Evolutionary conservation across 1,284 basidiomycete species (phyloP).

Genomic region (Leccinum griseonigrum): DNA sequence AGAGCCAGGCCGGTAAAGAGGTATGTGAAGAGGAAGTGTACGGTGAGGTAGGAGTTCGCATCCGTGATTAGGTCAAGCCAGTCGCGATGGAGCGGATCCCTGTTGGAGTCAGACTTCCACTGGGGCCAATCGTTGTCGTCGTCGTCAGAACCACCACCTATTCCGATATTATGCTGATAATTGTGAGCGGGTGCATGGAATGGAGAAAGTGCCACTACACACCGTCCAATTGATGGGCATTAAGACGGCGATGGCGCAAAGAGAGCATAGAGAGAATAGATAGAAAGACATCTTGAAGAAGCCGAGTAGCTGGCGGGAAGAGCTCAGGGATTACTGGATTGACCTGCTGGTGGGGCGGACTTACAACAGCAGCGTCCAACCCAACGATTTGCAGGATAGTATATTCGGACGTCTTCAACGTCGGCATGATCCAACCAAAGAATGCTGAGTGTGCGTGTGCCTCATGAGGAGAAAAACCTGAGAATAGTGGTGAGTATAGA

Average conservation of each 20-base stretch:
- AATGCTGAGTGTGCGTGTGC: conserved; percentile 81
- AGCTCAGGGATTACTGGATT: not conserved
- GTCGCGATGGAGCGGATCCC: conserved; percentile 44
- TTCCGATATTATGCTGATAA: conserved; percentile 69
- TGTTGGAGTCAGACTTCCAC: conserved; percentile 26
- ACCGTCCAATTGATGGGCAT: conserved; percentile 92
- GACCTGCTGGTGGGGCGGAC: conserved; percentile 24
- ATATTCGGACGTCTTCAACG: conserved; percentile 86
- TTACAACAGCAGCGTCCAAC: conserved; percentile 89
- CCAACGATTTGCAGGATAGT: conserved; percentile 97
- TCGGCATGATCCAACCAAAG: conserved; percentile 96
- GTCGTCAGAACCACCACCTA: conserved; percentile 56
- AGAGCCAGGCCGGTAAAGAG: conserved; percentile 87
- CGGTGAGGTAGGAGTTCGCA: conserved; percentile 80
- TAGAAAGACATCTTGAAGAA: conserved; percentile 96
- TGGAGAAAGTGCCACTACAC: conserved; percentile 20
- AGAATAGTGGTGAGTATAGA: conserved; percentile 1
- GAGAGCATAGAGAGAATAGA: conserved; percentile 83
- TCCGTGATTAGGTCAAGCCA: conserved; percentile 87
- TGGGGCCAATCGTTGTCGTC: conserved; percentile 51
- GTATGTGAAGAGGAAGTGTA: conserved; percentile 93
- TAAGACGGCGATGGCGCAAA: conserved; percentile 75
- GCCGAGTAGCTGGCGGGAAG: conserved; percentile 69
- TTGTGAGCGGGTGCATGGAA: conserved; percentile 17
- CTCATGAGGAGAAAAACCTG: conserved; percentile 88